Evolutionary conservation across 2,329 filamentous ascomycete genomes (phyloP).

Genomic region (Mollisiaceae sp.): DNA sequence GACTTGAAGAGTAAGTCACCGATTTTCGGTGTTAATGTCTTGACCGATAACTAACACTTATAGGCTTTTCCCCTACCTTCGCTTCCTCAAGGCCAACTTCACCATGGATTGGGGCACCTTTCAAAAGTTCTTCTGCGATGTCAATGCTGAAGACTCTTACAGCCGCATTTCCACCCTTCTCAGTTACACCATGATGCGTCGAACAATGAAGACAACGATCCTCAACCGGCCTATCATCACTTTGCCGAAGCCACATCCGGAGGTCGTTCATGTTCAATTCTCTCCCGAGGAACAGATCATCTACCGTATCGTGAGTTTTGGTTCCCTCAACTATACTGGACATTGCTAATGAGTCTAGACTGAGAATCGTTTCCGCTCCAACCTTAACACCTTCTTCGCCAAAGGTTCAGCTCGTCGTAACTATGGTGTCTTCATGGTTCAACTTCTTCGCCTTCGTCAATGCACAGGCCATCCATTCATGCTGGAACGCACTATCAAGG

Average conservation of each 20-base stretch:
- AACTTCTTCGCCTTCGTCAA: slow-evolving; percentile 42
- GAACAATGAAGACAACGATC: slow-evolving; percentile 58
- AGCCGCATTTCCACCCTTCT: slow-evolving; percentile 36
- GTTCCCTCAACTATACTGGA: background rate
- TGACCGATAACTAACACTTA: slow-evolving; percentile 11
- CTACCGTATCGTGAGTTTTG: slow-evolving; percentile 58
- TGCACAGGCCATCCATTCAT: slow-evolving; percentile 42
- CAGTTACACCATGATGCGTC: slow-evolving; percentile 55
- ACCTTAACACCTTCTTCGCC: slow-evolving; percentile 36
- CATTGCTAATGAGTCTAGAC: slow-evolving; percentile 42
- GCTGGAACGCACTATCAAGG: slow-evolving; percentile 40
- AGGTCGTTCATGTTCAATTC: slow-evolving; percentile 52
- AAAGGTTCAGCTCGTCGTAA: slow-evolving; percentile 29
- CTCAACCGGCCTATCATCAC: slow-evolving; percentile 59
- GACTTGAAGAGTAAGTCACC: slow-evolving; percentile 38
- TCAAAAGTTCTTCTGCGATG: slow-evolving; percentile 40
- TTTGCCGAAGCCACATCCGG: slow-evolving; percentile 54
- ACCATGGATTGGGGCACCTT: slow-evolving; percentile 38
- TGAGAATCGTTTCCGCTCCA: slow-evolving; percentile 39
- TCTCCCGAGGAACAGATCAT: slow-evolving; percentile 56
- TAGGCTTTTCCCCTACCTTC: slow-evolving; percentile 41
- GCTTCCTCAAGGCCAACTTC: slow-evolving; percentile 41
- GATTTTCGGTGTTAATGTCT: background rate
- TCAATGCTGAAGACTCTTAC: slow-evolving; percentile 29
- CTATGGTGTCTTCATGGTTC: slow-evolving; percentile 39